A percentile compares a stretch with the other conserved stretches of the same genome.
Conservation (phyloP, 345 rosid genomes). For the Melaleuca alternifolia region DNA sequence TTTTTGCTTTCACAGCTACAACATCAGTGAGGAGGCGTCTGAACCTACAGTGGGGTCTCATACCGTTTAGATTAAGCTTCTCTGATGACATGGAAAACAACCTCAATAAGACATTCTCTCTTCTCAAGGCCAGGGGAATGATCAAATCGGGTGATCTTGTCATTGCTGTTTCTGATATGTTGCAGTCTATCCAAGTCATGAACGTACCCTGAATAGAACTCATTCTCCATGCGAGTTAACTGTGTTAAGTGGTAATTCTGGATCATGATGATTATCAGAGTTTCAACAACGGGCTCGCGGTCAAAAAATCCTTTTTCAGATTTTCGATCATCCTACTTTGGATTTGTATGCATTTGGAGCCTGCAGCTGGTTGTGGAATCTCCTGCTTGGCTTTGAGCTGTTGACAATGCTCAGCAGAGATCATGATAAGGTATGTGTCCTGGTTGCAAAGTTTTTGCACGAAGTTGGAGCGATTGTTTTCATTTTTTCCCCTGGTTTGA, state of each 20-base stretch:
- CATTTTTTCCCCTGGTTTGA: background rate
- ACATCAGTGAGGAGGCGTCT: constrained; percentile 77
- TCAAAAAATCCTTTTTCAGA: background rate
- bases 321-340: background rate
- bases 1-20: constrained; percentile 80
- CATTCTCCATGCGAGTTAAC: background rate
- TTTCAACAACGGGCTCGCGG: background rate
- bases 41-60: constrained; percentile 96
- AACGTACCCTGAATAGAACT: constrained; percentile 50
- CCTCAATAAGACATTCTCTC: constrained; percentile 80
- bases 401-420: background rate
- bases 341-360: background rate
- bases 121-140: constrained; percentile 97
- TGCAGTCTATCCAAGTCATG: constrained; percentile 95
- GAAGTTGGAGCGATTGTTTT: background rate
- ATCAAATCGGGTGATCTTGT: constrained; percentile 94
- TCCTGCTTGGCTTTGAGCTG: background rate
- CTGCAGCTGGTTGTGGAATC: background rate
- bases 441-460: background rate
- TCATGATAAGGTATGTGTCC: background rate
- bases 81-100: constrained; percentile 91
- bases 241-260: background rate
- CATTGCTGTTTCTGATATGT: constrained; percentile 89
- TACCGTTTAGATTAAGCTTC: constrained; percentile 94
- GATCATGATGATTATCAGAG: background rate